Base-by-base conservation (phyloP, 169 alveolate genomes). In the Cryptosporidium meleagridis region DNA sequence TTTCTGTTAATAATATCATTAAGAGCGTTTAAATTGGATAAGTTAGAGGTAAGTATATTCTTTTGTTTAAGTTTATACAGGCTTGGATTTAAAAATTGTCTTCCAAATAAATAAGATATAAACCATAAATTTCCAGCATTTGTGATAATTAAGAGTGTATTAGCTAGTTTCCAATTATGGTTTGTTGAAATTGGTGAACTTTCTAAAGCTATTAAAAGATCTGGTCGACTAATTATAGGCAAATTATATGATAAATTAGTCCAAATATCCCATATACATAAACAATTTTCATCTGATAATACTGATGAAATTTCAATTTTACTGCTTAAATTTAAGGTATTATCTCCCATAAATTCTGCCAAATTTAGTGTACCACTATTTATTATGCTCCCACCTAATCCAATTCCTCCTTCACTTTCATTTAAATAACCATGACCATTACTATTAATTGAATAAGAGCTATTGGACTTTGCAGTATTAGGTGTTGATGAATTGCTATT, bases 301-400 rank as follows among this genome's bases (percentile, higher is more conserved):
- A 59, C 39, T 45, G 62, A 35, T 16, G 59, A 29, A 21, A n/a
- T 44, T 10, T 62, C 65, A 0, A 29, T 80, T 5, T 53, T 73
- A 31, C 73, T 75, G 14, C 29, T 59, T 23, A 33, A 41, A 29
- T 33, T 59, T 14, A 62, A 51, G 18, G 86, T 73, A 41, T 80
- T 80, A 18, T 80, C 89, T 37, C 89, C 89, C 89, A 80, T 80
- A 33, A 80, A 80, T 33, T 80, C 89, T 23, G 89, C 89, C 21
- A 80, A 39, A 31, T 37, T 80, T 39, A 80, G 45, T 45, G 89
- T 80, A 23, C 75, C 89, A 26, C 75, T 41, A 21, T 18, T 65
- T 1, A 41, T 39, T 21, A 39, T 3, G 14, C 3, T 37, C 2
- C 48, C 48, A 7, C 52, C 67, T 8, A 10, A 23, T 16, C 35